Conservation (phyloP, 495 filamentous ascomycete genomes). For the Daldinia loculata region DNA sequence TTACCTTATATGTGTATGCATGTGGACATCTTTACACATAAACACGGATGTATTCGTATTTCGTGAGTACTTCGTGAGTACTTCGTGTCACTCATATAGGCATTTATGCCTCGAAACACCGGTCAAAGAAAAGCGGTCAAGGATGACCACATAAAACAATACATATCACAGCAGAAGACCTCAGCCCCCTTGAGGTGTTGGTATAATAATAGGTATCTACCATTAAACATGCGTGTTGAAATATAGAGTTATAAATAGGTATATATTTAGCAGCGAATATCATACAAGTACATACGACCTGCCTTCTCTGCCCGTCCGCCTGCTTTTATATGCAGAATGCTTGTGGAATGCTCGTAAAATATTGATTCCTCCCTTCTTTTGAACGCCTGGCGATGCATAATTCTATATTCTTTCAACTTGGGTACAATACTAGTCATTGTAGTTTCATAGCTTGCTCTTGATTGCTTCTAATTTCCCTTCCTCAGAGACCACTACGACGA, state of each 20-base stretch:
- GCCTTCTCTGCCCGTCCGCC: not conserved
- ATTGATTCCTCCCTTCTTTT: conserved; percentile 23
- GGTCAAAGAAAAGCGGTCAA: not conserved
- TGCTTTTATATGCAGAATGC: conserved; percentile 14
- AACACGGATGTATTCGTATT: not conserved
- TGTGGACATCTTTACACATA: too few species aligned
- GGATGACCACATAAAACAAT: not conserved
- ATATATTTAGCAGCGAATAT: conserved; percentile 1
- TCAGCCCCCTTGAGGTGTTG: not conserved
- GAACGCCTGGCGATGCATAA: conserved; percentile 35
- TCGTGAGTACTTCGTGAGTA: not conserved
- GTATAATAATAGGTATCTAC: conserved; percentile 21
- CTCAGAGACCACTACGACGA: conserved; percentile 76
- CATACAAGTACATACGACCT: not conserved
- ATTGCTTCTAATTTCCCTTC: conserved; percentile 46
- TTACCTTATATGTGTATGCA: too few species aligned
- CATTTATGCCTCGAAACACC: not conserved
- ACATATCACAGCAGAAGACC: conserved; percentile 1
- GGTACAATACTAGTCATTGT: not conserved
- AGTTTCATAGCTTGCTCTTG: conserved; percentile 51
- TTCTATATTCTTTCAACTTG: conserved; percentile 15
- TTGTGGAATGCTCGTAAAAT: conserved; percentile 9
- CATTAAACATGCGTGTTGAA: not conserved
- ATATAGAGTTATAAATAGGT: conserved; percentile 12
- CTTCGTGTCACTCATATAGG: not conserved